These are phyloP conservation scores for Exophiala oligosperma DNA, from an alignment of 2,329 filamentous ascomycete genomes.

Conservation along the genomic window DNA sequence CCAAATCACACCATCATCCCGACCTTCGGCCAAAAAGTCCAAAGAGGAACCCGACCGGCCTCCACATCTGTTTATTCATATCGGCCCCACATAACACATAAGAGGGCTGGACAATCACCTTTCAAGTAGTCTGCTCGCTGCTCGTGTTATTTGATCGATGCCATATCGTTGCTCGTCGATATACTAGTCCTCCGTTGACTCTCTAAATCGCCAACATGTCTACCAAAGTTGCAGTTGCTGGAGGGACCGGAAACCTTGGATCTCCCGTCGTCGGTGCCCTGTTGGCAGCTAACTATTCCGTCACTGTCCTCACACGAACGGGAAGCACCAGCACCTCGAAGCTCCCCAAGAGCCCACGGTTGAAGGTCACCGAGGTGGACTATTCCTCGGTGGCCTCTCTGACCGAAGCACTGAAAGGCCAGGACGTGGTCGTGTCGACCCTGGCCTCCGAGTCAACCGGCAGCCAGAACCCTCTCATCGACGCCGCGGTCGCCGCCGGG, in stretches of 20 bases:
- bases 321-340: constrained; percentile 15
- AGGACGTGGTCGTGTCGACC: constrained; percentile 34
- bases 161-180: no score
- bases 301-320: constrained; percentile 24
- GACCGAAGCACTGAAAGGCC: constrained; percentile 29
- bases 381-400: constrained; percentile 32
- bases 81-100: background rate
- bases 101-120: background rate
- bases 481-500: constrained; percentile 34
- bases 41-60: background rate
- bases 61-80: background rate
- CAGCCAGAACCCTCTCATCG: constrained; percentile 29
- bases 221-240: constrained; percentile 27
- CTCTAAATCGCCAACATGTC: background rate
- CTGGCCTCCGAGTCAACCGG: constrained; percentile 9
- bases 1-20: background rate
- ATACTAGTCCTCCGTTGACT: no score
- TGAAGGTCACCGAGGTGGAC: constrained; percentile 31
- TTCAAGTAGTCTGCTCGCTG: background rate
- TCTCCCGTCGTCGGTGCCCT: constrained; percentile 18
- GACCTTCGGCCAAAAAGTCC: background rate
- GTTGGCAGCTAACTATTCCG: constrained; percentile 16
- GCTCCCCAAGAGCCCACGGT: constrained; percentile 12
- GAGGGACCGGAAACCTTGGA: constrained; percentile 27
- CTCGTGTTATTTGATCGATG: background rate